These are phyloP conservation scores for Candida ovalis DNA, from an alignment of 805 yeast genomes.

Conservation along the genomic window DNA sequence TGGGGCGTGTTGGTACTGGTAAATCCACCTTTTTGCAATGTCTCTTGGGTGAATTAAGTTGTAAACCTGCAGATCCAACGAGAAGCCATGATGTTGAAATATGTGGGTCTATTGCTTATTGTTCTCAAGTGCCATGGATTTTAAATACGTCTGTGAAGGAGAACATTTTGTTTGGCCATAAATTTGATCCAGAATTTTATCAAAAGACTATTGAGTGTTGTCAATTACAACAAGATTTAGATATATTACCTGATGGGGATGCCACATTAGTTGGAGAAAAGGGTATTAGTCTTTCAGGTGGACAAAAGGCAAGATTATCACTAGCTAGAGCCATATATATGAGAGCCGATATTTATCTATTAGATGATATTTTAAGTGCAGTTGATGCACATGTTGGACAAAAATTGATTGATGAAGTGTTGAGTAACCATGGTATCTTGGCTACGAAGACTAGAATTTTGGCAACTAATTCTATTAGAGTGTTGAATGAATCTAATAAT, in stretches of 20 bases:
- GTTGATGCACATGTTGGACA: conserved; percentile 97
- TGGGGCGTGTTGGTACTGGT: conserved; percentile 68
- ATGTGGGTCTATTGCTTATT: conserved; percentile 52
- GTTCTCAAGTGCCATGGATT: conserved; percentile 87
- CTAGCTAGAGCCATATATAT: conserved; percentile 95
- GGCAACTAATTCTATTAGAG: conserved; percentile 55
- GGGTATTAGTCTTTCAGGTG: conserved; percentile 95
- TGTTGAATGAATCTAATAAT: conserved; percentile 53
- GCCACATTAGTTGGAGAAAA: conserved; percentile 93
- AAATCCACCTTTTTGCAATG: conserved; percentile 56
- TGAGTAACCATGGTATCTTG: conserved; percentile 44
- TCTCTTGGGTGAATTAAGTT: conserved; percentile 51
- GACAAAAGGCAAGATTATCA: conserved; percentile 94
- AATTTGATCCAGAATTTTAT: conserved; percentile 77
- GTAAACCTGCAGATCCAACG: conserved; percentile 29
- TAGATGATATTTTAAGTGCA: conserved; percentile 93
- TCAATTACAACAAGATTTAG: conserved; percentile 76
- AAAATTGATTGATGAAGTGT: conserved; percentile 64
- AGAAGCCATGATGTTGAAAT: conserved; percentile 22
- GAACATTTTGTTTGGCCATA: conserved; percentile 86
- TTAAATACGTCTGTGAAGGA: conserved; percentile 92
- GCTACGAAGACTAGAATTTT: conserved; percentile 50
- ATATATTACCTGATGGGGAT: conserved; percentile 83
- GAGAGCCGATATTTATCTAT: conserved; percentile 83
- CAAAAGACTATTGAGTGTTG: conserved; percentile 81